Evolutionary conservation across 148 eudicot genomes (phyloP).

Genomic region (Dianthus caryophyllus): DNA sequence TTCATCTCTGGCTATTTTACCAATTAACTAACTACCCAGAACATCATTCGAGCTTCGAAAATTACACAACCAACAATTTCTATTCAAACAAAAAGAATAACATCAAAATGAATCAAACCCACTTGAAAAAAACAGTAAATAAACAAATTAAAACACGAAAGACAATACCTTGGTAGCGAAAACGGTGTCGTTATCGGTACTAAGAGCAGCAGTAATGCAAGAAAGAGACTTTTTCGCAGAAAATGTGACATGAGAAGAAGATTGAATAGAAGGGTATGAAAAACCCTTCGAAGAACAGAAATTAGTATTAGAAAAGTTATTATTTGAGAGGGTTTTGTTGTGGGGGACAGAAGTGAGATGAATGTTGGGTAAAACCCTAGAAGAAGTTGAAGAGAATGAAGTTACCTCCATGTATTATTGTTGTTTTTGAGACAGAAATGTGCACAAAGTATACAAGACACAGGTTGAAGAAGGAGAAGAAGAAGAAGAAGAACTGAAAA

Average conservation of each 20-base stretch:
- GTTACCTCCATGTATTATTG: conserved; percentile 21
- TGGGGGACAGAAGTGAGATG: conserved; percentile 12
- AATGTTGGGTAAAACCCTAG: conserved; percentile 21
- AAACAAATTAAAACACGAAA: background rate
- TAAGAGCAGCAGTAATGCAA: conserved; percentile 14
- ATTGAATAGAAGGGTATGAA: conserved; percentile 12
- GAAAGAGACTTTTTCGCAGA: conserved; percentile 10
- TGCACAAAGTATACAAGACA: background rate
- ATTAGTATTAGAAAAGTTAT: no score
- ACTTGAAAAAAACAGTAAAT: background rate
- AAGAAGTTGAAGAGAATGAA: conserved; percentile 11
- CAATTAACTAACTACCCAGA: background rate
- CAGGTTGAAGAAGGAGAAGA: background rate
- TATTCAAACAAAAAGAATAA: background rate
- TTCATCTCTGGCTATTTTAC: no score
- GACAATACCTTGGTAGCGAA: conserved; percentile 25
- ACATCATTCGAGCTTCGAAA: background rate
- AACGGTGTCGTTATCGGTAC: conserved; percentile 21
- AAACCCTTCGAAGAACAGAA: background rate
- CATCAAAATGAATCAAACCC: background rate
- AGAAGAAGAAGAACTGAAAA: background rate
- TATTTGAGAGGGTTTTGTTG: conserved; percentile 11
- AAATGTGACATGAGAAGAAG: conserved; percentile 13
- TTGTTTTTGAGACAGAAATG: background rate
- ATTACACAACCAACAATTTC: background rate